Base-by-base conservation (phyloP, 768 basidiomycete genomes). In the Boletus fagicola region DNA sequence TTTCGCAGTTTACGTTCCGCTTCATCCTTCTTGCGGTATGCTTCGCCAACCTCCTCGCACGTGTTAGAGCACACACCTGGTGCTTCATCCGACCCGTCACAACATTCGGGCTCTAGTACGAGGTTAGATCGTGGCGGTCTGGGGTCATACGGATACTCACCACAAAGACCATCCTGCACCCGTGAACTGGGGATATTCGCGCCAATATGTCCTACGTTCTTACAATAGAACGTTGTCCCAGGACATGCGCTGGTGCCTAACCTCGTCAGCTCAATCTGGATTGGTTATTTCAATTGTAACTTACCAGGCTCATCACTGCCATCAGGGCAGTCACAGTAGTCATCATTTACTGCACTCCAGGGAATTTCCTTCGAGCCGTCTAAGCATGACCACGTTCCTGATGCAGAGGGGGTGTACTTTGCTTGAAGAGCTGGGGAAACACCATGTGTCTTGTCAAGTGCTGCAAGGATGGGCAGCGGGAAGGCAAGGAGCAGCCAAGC, bases 241-340 rank as follows among this genome's bases (percentile, higher is more conserved):
- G 83, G 79, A 68, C 94, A 97, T 31, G 94, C 94, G 55, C 88
- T 83, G 24, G 94, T 95, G 49, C 92, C 92, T 94, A 49, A 38
- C 45, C 31, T 55, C 22, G 31, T 64, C 33, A 57, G 58, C 30
- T 49, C 47, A 24, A 53, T 36, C 40, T 56, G 18, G 60, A 52
- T 60, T 30, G 16, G 2, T 53, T 46, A 56, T 43, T 62, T 22
- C 12, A 40, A 49, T 40, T 39, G 47, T 56, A 40, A 33, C 63
- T 53, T 48, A 87, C 94, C 94, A 71, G 94, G 94, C 70, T 98
- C 94, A 62, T 98, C 94, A 61, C 90, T 94, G n/a, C 94, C 94
- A 67, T 97, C 94, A 31, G 79, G 78, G 68, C 94, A 98, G 75
- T 98, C 94, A 68, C 94, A 98, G 65, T 86, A 93, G 72, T 98